phyloP scores from a whole-genome alignment of 305 asterid species.

The Solanum hybrid region DNA sequence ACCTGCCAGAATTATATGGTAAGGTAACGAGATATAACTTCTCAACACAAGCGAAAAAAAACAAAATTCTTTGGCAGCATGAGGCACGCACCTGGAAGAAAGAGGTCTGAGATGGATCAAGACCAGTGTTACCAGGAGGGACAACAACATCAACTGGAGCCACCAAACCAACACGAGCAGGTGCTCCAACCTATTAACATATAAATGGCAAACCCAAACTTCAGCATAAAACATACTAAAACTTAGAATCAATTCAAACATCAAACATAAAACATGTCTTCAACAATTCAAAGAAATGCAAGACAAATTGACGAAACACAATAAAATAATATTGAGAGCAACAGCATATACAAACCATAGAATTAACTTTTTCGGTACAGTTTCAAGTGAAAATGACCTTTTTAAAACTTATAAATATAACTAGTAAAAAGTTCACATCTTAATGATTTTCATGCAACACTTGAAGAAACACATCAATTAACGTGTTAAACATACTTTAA shows the following conservation, averaged over 20 bases:
- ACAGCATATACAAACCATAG: not conserved
- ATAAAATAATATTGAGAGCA: not conserved
- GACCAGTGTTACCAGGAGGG: slow-evolving; percentile 96
- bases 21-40: not conserved
- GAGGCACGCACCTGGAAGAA: slow-evolving; percentile 63
- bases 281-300: not conserved
- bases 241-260: not conserved
- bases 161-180: slow-evolving; percentile 89
- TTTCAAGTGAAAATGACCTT: not conserved
- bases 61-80: not conserved
- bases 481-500: not conserved
- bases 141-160: slow-evolving; percentile 93
- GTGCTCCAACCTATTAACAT: slow-evolving; percentile 30
- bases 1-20: slow-evolving; percentile 26
- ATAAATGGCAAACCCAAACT: not conserved
- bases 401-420: not conserved
- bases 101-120: slow-evolving; percentile 91
- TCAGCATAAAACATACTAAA: not conserved
- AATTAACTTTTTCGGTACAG: not conserved
- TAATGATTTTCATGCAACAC: accelerated
- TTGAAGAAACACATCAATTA: not conserved
- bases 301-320: not conserved
- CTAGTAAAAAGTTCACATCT: not conserved
- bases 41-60: too few relatives aligned
- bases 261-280: not conserved